Percentiles rank a stretch among this genome's conserved stretches.
phyloP scores from a whole-genome alignment of 306 rosid species.

The Prunus persica region Prunus_persica_NCBIv2 NC_034016.1:3892501-3893000 shows the following conservation, averaged over 20 bases:
- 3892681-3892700: background rate
- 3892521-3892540: background rate
- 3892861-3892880: conserved; percentile 71
- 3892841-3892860: conserved; percentile 72
- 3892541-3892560: background rate
- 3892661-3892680: background rate
- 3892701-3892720: conserved; percentile 50
- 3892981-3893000: background rate
- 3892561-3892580: background rate
- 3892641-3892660: background rate
- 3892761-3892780: conserved; percentile 62
- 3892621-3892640: conserved; percentile 3
- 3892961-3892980: background rate
- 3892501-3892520: background rate
- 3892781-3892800: conserved; percentile 71
- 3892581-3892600: background rate
- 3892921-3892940: background rate
- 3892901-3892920: background rate
- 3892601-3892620: background rate
- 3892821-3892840: conserved; percentile 64
- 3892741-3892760: conserved; percentile 75
- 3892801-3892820: conserved; percentile 65
- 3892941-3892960: background rate
- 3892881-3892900: conserved; percentile 69
- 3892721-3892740: conserved; percentile 68